These are phyloP conservation scores for Fusarium torulosum DNA, from an alignment of 2,329 filamentous ascomycete species.

Conservation along the genomic window DNA sequence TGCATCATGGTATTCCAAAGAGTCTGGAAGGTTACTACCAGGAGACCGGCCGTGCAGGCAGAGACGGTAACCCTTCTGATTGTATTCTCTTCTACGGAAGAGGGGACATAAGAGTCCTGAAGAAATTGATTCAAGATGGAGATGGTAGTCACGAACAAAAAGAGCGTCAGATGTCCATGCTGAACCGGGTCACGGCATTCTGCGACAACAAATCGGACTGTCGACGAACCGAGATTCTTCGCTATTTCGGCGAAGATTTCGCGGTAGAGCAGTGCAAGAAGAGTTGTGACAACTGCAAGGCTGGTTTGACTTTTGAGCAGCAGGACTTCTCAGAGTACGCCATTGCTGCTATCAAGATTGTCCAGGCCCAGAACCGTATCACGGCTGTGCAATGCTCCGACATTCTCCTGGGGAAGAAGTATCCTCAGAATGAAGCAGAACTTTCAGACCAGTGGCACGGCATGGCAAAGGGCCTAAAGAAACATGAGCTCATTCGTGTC, in stretches of 20 bases:
- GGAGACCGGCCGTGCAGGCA: conserved; percentile 93
- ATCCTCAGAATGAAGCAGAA: conserved; percentile 67
- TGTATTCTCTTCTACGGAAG: conserved; percentile 94
- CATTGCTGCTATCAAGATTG: conserved; percentile 75
- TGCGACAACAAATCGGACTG: conserved; percentile 93
- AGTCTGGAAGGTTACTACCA: conserved; percentile 98
- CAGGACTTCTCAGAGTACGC: conserved; percentile 84
- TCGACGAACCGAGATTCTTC: conserved; percentile 85
- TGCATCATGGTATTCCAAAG: conserved; percentile 93
- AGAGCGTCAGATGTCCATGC: conserved; percentile 84
- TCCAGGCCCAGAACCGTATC: conserved; percentile 70
- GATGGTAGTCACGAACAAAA: conserved; percentile 84
- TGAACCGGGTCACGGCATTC: conserved; percentile 85
- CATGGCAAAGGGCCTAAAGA: conserved; percentile 75
- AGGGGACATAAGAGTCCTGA: conserved; percentile 78
- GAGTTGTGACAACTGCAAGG: conserved; percentile 91
- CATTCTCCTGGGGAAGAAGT: conserved; percentile 78
- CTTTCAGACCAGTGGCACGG: conserved; percentile 73
- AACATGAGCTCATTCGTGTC: conserved; percentile 84
- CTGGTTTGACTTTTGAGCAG: conserved; percentile 75
- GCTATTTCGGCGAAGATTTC: conserved; percentile 95
- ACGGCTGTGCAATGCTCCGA: conserved; percentile 88
- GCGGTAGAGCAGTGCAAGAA: conserved; percentile 75
- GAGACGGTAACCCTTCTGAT: conserved; percentile 87
- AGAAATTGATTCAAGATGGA: conserved; percentile 84